Percentiles rank a stretch among this genome's conserved stretches.
Evolutionary conservation across 768 basidiomycete species (phyloP).

Genomic region (Lentinus tigrinus): DNA sequence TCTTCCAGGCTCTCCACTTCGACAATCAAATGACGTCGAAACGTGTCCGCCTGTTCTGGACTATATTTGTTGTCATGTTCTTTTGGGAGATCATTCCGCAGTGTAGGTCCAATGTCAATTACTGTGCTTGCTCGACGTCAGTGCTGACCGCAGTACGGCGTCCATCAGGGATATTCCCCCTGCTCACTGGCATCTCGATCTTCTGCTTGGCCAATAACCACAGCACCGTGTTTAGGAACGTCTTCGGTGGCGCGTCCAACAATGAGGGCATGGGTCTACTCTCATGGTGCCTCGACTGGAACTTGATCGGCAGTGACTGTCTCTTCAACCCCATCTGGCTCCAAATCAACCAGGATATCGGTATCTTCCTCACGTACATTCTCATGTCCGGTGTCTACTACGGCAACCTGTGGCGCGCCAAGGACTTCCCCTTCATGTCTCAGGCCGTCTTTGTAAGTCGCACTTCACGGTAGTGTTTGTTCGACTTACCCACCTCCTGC

Average conservation of each 20-base stretch:
- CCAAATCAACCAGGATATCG: conserved; percentile 22
- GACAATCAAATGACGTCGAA: conserved; percentile 37
- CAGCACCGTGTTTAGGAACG: conserved; percentile 24
- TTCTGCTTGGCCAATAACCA: conserved; percentile 36
- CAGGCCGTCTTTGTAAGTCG: conserved; percentile 28
- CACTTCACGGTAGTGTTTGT: neutral
- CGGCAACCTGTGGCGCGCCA: conserved; percentile 55
- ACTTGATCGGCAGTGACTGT: conserved; percentile 49
- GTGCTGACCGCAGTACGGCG: conserved; percentile 17
- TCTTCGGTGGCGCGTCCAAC: conserved; percentile 38
- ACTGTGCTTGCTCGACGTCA: neutral
- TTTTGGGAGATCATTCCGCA: conserved; percentile 39
- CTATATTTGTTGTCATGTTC: conserved; percentile 33
- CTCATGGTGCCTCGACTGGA: conserved; percentile 63
- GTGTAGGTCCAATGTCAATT: conserved; percentile 29
- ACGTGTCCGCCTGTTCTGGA: conserved; percentile 41
- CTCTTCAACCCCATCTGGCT: conserved; percentile 32
- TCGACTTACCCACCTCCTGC: neutral
- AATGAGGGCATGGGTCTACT: conserved; percentile 63
- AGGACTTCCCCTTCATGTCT: conserved; percentile 57
- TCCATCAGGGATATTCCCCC: conserved; percentile 39
- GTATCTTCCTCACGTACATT: conserved; percentile 34
- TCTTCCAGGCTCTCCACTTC: conserved; percentile 37
- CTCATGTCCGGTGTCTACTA: conserved; percentile 31
- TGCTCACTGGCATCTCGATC: conserved; percentile 34